Conservation (phyloP, 768 basidiomycete species). For the Serendipita sp. region DNA sequence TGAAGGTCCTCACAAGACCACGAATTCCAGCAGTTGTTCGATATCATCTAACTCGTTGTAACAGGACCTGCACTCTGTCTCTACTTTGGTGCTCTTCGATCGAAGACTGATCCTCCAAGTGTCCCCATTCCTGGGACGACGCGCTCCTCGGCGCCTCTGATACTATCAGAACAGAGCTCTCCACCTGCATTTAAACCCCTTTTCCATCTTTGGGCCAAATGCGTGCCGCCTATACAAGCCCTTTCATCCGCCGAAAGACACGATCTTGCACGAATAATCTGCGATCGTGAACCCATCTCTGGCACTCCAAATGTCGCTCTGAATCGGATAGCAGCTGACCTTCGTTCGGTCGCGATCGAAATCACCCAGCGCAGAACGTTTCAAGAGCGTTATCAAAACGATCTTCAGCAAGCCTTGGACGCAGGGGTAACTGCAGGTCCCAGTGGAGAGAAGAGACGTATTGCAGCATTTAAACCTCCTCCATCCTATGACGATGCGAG, state of each 20-base stretch:
- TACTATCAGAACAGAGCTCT: constrained; percentile 53
- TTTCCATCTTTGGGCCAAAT: constrained; percentile 53
- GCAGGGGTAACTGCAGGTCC: constrained; percentile 26
- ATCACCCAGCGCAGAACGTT: constrained; percentile 73
- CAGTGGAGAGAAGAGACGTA: constrained; percentile 14
- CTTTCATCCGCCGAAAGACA: constrained; percentile 53
- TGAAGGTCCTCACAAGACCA: background rate
- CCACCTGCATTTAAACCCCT: constrained; percentile 52
- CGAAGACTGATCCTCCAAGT: constrained; percentile 58
- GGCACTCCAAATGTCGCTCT: constrained; percentile 25
- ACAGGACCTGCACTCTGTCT: constrained; percentile 66
- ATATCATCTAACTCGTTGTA: background rate
- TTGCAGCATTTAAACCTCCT: constrained; percentile 54
- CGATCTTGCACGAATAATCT: constrained; percentile 70
- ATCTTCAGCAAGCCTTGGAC: constrained; percentile 67
- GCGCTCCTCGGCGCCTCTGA: constrained; percentile 20
- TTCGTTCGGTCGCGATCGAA: constrained; percentile 76
- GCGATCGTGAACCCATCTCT: constrained; percentile 36
- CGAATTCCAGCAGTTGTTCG: background rate
- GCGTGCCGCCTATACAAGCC: constrained; percentile 47
- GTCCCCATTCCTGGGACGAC: constrained; percentile 50
- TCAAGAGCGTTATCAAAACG: constrained; percentile 59
- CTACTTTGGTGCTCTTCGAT: constrained; percentile 69
- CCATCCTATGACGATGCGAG: constrained; percentile 36
- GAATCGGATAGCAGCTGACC: constrained; percentile 54